A percentile compares a stretch with the other conserved stretches of the same genome.
phyloP scores from a whole-genome alignment of 1,284 basidiomycete species.

The Kwoniella shivajii region DNA sequence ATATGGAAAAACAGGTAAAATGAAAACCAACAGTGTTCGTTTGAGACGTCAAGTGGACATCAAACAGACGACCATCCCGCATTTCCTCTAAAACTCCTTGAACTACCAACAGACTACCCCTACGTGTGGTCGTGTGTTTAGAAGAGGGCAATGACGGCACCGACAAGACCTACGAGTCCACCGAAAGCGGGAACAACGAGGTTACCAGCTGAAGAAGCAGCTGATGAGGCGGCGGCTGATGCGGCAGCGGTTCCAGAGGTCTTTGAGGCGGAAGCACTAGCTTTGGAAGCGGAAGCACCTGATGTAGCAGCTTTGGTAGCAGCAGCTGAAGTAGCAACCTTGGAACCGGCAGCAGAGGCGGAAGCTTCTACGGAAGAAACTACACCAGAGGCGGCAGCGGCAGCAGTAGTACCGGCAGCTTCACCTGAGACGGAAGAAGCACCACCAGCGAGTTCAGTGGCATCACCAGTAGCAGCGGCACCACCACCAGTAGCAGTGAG shows the following conservation, averaged over 20 bases:
- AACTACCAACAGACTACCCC: no score
- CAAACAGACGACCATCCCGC: background rate
- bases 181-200: conserved; percentile 19
- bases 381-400: conserved; percentile 15
- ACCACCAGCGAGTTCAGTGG: conserved; percentile 37
- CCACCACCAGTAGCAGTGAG: conserved; percentile 51
- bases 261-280: conserved; percentile 1
- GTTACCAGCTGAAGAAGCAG: conserved; percentile 16
- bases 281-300: conserved; percentile 10
- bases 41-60: background rate
- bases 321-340: conserved; percentile 10
- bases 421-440: conserved; percentile 22
- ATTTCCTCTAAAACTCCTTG: no score
- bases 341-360: conserved; percentile 16
- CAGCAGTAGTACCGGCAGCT: conserved; percentile 16
- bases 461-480: conserved; percentile 42
- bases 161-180: conserved; percentile 36
- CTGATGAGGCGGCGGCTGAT: conserved; percentile 12
- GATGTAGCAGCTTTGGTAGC: conserved; percentile 11
- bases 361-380: conserved; percentile 14
- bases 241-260: conserved; percentile 15
- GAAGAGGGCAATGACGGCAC: conserved; percentile 41
- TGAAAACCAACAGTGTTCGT: background rate
- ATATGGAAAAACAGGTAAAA: background rate
- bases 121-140: no score